phyloP scores from a whole-genome alignment of 2,329 filamentous ascomycete genomes.

The Amphichorda felina region DNA sequence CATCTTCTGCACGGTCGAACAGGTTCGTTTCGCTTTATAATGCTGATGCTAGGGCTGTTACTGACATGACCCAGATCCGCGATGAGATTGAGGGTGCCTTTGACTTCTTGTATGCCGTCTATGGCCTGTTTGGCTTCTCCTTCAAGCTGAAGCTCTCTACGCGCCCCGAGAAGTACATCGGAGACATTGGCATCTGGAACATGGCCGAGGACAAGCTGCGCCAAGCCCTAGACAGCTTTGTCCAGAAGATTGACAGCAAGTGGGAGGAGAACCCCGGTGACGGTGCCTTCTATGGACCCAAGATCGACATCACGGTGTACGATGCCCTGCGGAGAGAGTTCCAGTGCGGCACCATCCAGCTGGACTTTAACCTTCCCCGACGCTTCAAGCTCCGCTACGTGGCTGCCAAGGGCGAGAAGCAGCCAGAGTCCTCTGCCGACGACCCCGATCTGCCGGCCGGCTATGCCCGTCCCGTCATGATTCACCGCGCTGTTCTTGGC shows the following conservation, averaged over 20 bases:
- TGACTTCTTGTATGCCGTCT: conserved; percentile 70
- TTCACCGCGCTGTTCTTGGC: conserved; percentile 71
- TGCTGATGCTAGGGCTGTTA: background rate
- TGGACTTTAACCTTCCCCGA: conserved; percentile 67
- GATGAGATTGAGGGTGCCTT: conserved; percentile 63
- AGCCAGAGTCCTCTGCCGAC: conserved; percentile 28
- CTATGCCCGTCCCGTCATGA: conserved; percentile 74
- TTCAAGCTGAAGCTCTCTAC: conserved; percentile 96
- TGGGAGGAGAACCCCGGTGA: conserved; percentile 94
- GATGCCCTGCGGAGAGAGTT: conserved; percentile 67
- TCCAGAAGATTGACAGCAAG: conserved; percentile 42
- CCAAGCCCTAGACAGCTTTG: conserved; percentile 69
- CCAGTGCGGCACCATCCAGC: conserved; percentile 68
- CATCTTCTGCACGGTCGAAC: conserved; percentile 62
- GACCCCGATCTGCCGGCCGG: conserved; percentile 46
- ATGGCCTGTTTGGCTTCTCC: conserved; percentile 49
- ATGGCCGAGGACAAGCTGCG: conserved; percentile 73
- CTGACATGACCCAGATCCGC: conserved; percentile 15
- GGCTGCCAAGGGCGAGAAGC: conserved; percentile 38
- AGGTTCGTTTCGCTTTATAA: too few relatives aligned
- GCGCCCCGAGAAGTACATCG: conserved; percentile 77
- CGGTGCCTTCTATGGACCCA: conserved; percentile 95
- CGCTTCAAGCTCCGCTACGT: conserved; percentile 28
- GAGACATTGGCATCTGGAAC: conserved; percentile 79
- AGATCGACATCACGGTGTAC: conserved; percentile 93